Conservation (phyloP, 495 filamentous ascomycete species). For the Trichoderma erinaceum region DNA sequence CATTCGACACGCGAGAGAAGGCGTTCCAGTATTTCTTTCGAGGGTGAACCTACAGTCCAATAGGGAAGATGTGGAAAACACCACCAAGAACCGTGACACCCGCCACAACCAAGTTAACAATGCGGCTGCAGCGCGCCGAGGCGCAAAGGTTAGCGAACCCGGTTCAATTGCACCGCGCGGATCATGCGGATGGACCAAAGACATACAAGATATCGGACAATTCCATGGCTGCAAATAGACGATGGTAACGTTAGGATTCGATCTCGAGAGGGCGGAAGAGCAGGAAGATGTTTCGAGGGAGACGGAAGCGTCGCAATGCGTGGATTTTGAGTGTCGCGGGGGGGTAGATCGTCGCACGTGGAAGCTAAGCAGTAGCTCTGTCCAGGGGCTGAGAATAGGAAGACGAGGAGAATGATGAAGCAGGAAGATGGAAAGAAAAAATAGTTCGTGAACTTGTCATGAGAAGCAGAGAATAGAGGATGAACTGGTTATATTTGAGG, state of each 20-base stretch:
- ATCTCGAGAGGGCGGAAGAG: neutral
- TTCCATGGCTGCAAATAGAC: conserved; percentile 13
- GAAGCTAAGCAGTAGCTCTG: neutral
- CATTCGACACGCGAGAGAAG: conserved; percentile 18
- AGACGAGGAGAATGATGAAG: neutral
- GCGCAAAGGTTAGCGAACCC: conserved; percentile 20
- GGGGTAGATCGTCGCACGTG: neutral
- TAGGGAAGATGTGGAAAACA: conserved; percentile 76
- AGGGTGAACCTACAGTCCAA: conserved; percentile 44
- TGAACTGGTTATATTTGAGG: neutral
- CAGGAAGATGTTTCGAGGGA: neutral
- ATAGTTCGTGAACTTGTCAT: neutral
- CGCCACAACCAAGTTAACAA: conserved; percentile 87
- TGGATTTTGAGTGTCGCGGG: conserved; percentile 1
- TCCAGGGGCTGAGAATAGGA: neutral
- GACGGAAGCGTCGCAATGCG: conserved; percentile 5
- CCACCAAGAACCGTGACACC: conserved; percentile 86
- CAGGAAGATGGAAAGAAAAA: neutral
- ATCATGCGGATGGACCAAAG: conserved; percentile 1
- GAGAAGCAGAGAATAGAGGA: neutral
- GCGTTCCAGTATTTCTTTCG: conserved; percentile 17
- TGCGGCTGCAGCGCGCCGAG: conserved; percentile 54
- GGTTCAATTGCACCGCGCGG: conserved; percentile 13
- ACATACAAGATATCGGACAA: conserved; percentile 18
- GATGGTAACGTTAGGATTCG: neutral